phyloP scores from a whole-genome alignment of 495 filamentous ascomycete genomes.

The Hypoxylon intermedium region DNA sequence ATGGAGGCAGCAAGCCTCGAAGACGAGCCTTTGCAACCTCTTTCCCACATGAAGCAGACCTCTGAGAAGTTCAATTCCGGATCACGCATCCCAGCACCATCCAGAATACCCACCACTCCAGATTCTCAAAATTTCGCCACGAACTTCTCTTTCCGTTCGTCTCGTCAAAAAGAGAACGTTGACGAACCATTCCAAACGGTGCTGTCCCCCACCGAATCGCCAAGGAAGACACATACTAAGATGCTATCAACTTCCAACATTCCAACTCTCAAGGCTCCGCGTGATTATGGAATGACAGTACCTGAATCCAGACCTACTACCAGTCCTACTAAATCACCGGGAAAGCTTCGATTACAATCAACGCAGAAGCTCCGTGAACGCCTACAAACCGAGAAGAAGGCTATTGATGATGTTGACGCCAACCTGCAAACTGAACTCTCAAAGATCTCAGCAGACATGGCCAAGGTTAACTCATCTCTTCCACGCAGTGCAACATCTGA shows the following conservation, averaged over 20 bases:
- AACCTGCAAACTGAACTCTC: conserved; percentile 77
- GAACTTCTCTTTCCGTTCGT: conserved; percentile 38
- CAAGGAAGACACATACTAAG: conserved; percentile 45
- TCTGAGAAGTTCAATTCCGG: conserved; percentile 64
- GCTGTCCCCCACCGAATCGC: conserved; percentile 15
- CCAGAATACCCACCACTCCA: conserved; percentile 55
- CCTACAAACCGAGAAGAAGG: conserved; percentile 78
- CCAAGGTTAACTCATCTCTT: conserved; percentile 60
- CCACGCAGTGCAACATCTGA: conserved; percentile 49
- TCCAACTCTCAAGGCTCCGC: conserved; percentile 51
- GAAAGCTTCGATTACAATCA: conserved; percentile 84
- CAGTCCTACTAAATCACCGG: conserved; percentile 52
- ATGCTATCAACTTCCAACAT: conserved; percentile 57
- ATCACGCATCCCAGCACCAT: conserved; percentile 47
- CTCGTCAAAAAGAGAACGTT: conserved; percentile 54
- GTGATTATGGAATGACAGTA: conserved; percentile 26
- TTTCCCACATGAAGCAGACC: conserved; percentile 60
- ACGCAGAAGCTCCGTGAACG: conserved; percentile 93
- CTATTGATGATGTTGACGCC: conserved; percentile 70
- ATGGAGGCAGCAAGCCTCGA: conserved; percentile 58
- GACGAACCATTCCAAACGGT: conserved; percentile 38
- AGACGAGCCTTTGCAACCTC: conserved; percentile 50
- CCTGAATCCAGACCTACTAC: conserved; percentile 43
- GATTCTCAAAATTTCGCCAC: conserved; percentile 32
- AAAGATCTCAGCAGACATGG: conserved; percentile 83